Base-by-base conservation (phyloP, 2,329 filamentous ascomycete species). In the Ascosphaera apis region DNA sequence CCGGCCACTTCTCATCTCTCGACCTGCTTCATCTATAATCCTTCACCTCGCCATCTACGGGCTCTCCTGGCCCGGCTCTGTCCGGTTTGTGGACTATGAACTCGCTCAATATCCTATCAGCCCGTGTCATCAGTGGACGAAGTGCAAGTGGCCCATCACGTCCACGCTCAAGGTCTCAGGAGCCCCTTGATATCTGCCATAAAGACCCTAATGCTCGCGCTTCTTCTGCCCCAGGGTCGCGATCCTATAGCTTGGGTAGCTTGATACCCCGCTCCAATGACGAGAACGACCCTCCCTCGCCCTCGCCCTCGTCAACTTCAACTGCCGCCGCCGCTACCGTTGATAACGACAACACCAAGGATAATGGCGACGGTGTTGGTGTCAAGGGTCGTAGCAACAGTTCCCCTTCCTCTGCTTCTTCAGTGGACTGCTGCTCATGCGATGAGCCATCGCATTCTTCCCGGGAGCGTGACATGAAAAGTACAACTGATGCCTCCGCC, bases 41-140 rank as follows among this genome's bases (percentile, higher is more conserved):
- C n/a, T n/a, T n/a, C n/a, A n/a, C n/a, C n/a, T n/a, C n/a, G n/a
- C n/a, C n/a, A n/a, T n/a, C n/a, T n/a, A n/a, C n/a, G n/a, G n/a
- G n/a, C n/a, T n/a, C n/a, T n/a, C n/a, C n/a, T n/a, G n/a, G n/a
- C n/a, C 21, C 21, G 21, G 21, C 21, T 25, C 11, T 25, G 21
- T 25, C 11, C 6, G 21, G 21, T 25, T 25, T 25, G 21, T 11
- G 58, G 64, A 79, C 67, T 61, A 93, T 93, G 86, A 93, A 93
- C 73, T 91, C 84, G 50, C 66, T 92, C 64, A 91, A 88, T 62
- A 81, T 92, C 56, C 72, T 93, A 55, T 88, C 82, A 51, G 73
- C 80, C 54, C 76, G 78, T 61, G 79, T 84, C 54, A 69, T 73
- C 51, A 67, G 69, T 25, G 21, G 21, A 25, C 21, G 21, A 25